Evolutionary conservation across 257 asterid species (phyloP), one percentile per base, ranked within the genome.

Genomic region (Solanum etuberosum): DNA sequence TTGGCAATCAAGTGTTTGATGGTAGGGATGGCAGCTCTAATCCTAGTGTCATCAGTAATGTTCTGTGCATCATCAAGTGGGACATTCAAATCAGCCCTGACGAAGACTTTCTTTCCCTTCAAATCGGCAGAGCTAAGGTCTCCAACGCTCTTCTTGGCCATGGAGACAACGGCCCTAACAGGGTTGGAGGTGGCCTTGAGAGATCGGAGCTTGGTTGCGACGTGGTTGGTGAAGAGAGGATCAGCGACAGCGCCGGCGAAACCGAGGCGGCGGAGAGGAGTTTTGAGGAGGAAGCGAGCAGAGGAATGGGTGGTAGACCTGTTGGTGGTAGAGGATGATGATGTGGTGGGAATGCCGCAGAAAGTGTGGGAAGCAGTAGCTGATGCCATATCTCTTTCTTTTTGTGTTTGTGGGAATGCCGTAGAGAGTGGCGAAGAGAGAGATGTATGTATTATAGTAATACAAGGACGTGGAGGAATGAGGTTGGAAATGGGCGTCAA

Each of bases 11-110:
- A 89, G 88, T 93, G 87, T 89, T 93, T 94, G 23, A 93, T 93
- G 51, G 98, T 94, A n/a, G 96, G 98, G 1, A 93, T 70, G 61
- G 98, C 96, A 82, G 98, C 98, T 90, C 98, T 92, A 74, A 94
- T 93, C 92, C 98, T 94, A 67, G 96, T 92, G 71, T 94, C 98
- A 89, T 94, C 97, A 5, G 97, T 93, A 54, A 94, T 94, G 46
- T 90, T 93, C 90, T 90, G 93, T 14, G 71, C 89, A 14, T 93
- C 97, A 87, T 94, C 98, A 34, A 94, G 93, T 12, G 98, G 97
- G 63, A 94, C 98, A 89, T 94, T 94, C 88, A 94, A 91, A 87
- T 95, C 96, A n/a, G 92, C 98, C 87, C 98, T 89, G 9, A 94
- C 94, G 59, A 94, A 91, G 23, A 94, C 97, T 83, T 83, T 94